phyloP scores from a whole-genome alignment of 1,284 basidiomycete genomes.

The Cutaneotrichosporon mucoides region DNA sequence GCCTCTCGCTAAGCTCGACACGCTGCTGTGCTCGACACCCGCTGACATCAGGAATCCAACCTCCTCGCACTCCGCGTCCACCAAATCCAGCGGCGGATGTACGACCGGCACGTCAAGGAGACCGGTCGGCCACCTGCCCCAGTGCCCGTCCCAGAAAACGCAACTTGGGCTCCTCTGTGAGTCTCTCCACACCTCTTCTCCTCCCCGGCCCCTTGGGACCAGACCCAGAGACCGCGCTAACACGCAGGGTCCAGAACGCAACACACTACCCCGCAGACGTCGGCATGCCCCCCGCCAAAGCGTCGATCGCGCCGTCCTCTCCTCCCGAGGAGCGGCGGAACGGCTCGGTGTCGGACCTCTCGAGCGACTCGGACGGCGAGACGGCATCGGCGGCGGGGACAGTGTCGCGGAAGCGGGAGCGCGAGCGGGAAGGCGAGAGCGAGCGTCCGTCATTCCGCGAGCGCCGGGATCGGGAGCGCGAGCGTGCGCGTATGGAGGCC shows the following conservation, averaged over 20 bases:
- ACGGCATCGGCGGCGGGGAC: too few species aligned
- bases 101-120: slow-evolving; percentile 16
- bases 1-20: too few species aligned
- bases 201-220: too few species aligned
- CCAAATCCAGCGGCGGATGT: slow-evolving; percentile 20
- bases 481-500: too few species aligned
- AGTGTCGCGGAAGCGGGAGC: too few species aligned
- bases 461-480: not conserved
- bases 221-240: not conserved
- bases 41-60: slow-evolving; percentile 22
- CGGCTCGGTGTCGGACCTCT: not conserved
- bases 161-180: slow-evolving; percentile 20
- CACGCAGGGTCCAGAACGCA: slow-evolving; percentile 7
- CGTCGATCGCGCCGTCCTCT: too few species aligned
- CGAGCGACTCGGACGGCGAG: too few species aligned
- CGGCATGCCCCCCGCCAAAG: slow-evolving; percentile 4
- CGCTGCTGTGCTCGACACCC: too few species aligned
- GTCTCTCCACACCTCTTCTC: not conserved
- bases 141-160: slow-evolving; percentile 12
- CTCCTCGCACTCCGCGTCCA: slow-evolving; percentile 20
- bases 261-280: slow-evolving; percentile 9
- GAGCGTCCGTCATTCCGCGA: not conserved
- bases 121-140: slow-evolving; percentile 12
- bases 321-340: not conserved
- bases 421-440: too few species aligned